phyloP scores from a whole-genome alignment of 805 yeast species.

The Saturnispora besseyi region DNA sequence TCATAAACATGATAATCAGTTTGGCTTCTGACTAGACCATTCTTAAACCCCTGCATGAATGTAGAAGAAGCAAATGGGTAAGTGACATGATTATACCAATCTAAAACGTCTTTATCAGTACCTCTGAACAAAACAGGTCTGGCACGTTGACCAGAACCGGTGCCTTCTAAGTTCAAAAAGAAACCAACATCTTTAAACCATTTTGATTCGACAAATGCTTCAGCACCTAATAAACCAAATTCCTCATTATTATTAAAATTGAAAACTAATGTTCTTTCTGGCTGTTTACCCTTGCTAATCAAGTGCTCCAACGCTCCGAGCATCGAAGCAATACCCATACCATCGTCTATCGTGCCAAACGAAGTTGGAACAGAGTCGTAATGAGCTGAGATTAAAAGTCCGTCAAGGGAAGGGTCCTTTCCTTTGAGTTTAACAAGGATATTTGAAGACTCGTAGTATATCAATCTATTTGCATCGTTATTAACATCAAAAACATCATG shows the following conservation, averaged over 20 bases:
- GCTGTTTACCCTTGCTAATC: conserved; percentile 32
- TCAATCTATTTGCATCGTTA: conserved; percentile 36
- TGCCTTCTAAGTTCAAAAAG: conserved; percentile 81
- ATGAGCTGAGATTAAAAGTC: conserved; percentile 74
- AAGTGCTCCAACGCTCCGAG: conserved; percentile 56
- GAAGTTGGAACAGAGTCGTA: conserved; percentile 85
- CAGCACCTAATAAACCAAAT: conserved; percentile 78
- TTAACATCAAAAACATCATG: conserved; percentile 39
- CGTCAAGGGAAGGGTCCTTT: conserved; percentile 45
- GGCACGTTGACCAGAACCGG: conserved; percentile 70
- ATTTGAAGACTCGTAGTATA: conserved; percentile 79
- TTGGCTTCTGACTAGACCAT: conserved; percentile 63
- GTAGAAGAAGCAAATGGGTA: conserved; percentile 73
- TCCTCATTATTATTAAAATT: conserved; percentile 90
- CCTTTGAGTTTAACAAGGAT: conserved; percentile 72
- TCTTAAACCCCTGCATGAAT: conserved; percentile 77
- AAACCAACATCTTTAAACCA: conserved; percentile 56
- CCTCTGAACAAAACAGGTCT: conserved; percentile 75
- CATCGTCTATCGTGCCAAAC: conserved; percentile 87
- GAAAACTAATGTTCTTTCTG: conserved; percentile 64
- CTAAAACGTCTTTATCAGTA: conserved; percentile 66
- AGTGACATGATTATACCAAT: conserved; percentile 42
- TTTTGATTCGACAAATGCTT: conserved; percentile 59
- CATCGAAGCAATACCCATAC: conserved; percentile 78
- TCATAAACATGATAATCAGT: conserved; percentile 76